phyloP scores from a whole-genome alignment of 192 early-diverging fungal species.

The Entomortierella lignicola region DNA sequence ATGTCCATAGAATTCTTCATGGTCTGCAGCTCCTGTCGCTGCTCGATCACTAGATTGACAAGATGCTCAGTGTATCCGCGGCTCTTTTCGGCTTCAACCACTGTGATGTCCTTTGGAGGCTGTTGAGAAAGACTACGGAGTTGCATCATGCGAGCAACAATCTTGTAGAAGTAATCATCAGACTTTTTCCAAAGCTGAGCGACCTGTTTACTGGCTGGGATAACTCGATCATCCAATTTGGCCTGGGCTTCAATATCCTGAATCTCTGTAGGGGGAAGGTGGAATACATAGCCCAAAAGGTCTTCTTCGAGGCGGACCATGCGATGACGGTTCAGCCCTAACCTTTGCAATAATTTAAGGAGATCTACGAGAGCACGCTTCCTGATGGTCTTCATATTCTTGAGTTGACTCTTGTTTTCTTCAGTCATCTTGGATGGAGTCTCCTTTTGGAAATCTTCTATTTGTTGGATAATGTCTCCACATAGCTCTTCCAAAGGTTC shows the following conservation, averaged over 20 bases:
- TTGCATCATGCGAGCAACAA: slow-evolving; percentile 71
- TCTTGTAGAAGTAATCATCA: slow-evolving; percentile 76
- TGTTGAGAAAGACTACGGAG: slow-evolving; percentile 60
- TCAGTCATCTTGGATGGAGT: slow-evolving; percentile 64
- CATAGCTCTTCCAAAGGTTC: slow-evolving; percentile 61
- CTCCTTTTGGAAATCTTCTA: slow-evolving; percentile 68
- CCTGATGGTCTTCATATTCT: slow-evolving; percentile 74
- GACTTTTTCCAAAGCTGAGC: slow-evolving; percentile 64
- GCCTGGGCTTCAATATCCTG: slow-evolving; percentile 45
- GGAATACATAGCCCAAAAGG: slow-evolving; percentile 58
- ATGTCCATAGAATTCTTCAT: slow-evolving; percentile 52
- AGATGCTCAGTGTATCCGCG: slow-evolving; percentile 76
- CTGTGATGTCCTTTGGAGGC: slow-evolving; percentile 68
- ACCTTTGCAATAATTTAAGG: slow-evolving; percentile 73
- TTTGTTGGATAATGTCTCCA: slow-evolving; percentile 64
- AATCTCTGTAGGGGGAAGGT: slow-evolving; percentile 52
- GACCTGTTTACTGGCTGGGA: slow-evolving; percentile 45
- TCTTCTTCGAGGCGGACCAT: slow-evolving; percentile 53
- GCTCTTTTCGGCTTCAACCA: slow-evolving; percentile 71
- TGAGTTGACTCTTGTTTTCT: slow-evolving; percentile 66
- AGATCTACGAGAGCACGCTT: slow-evolving; percentile 85
- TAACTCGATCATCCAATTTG: slow-evolving; percentile 37
- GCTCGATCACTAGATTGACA: slow-evolving; percentile 68
- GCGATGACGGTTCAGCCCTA: slow-evolving; percentile 69
- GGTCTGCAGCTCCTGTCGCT: slow-evolving; percentile 59